Base-by-base conservation (phyloP, 345 rosid species). In the Citrus inodora region DNA sequence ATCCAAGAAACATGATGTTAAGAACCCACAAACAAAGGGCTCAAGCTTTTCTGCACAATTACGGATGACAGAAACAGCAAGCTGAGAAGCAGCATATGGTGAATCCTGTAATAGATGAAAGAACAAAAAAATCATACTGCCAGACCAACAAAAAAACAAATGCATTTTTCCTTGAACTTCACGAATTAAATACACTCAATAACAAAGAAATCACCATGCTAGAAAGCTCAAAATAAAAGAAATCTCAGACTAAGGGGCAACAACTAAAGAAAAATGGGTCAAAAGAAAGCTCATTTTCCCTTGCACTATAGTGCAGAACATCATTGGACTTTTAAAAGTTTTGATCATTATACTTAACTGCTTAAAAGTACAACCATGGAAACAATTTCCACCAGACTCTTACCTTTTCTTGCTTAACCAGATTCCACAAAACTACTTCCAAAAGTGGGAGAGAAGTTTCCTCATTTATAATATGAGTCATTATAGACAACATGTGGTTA, bases 21-120 rank as follows among this genome's bases (percentile, higher is more conserved):
- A 83, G 81, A 95, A 92, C 71, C 90, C 86, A 86, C 91, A 86
- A 85, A 93, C 79, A 24, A 86, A 87, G 42, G 96, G 97, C 92
- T 90, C 87, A 68, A 95, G 92, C 73, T 80, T 88, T 85, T 87
- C 88, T 74, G 84, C 66, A 80, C 97, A 93, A 78, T 82, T 75
- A 85, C 91, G 87, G 82, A 93, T 89, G 80, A 95, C 87, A 78
- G 95, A 90, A 81, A 83, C 86, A 51, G 99, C 99, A 75, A 95
- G 95, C 85, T 79, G 87, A 80, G 86, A 83, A 85, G 93, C 86
- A 78, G 87, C 87, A 81, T 88, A 81, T 79, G 88, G 69, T 70
- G 70, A 82, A 79, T 80, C 90, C 97, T 90, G 89, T 61, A 73
- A 73, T 71, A 78, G 70, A 40, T 9, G n/a, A 48, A 48, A 48